Percentiles rank a stretch among this genome's conserved stretches.
Conservation (phyloP, 495 filamentous ascomycete species). For the Penicillium bovifimosum region DNA sequence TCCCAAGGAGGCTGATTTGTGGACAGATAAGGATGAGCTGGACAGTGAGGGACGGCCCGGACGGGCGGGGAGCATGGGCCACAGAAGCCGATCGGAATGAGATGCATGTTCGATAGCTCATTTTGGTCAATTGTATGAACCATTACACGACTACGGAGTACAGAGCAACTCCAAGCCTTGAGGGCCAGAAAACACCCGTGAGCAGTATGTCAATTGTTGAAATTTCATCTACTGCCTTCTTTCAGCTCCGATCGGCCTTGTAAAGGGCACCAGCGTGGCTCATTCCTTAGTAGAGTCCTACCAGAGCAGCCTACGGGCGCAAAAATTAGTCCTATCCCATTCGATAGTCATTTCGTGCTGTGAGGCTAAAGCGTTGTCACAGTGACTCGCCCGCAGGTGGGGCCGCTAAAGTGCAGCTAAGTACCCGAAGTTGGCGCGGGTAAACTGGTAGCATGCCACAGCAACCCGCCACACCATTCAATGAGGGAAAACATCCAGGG, state of each 20-base stretch:
- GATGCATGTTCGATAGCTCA: background rate
- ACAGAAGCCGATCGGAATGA: background rate
- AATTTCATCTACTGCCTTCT: too few species aligned
- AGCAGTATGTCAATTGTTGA: too few species aligned
- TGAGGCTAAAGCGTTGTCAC: background rate
- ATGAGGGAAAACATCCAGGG: too few species aligned
- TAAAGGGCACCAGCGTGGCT: too few species aligned
- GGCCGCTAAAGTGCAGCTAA: background rate
- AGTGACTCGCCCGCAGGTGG: background rate
- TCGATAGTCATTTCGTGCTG: background rate
- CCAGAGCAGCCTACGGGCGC: background rate
- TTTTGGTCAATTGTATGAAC: background rate
- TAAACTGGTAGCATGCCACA: background rate
- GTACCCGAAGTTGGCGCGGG: background rate
- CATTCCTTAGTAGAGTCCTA: too few species aligned
- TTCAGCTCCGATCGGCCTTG: too few species aligned
- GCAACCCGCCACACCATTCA: background rate
- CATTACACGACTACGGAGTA: too few species aligned
- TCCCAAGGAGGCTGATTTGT: constrained; percentile 57
- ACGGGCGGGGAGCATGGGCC: background rate
- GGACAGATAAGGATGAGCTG: constrained; percentile 37
- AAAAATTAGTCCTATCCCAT: background rate
- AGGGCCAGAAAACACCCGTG: too few species aligned
- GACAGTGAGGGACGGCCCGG: background rate
- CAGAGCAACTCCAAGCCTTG: too few species aligned